phyloP scores from a whole-genome alignment of 2,329 filamentous ascomycete species.

The Sclerotinia trifoliorum region DNA sequence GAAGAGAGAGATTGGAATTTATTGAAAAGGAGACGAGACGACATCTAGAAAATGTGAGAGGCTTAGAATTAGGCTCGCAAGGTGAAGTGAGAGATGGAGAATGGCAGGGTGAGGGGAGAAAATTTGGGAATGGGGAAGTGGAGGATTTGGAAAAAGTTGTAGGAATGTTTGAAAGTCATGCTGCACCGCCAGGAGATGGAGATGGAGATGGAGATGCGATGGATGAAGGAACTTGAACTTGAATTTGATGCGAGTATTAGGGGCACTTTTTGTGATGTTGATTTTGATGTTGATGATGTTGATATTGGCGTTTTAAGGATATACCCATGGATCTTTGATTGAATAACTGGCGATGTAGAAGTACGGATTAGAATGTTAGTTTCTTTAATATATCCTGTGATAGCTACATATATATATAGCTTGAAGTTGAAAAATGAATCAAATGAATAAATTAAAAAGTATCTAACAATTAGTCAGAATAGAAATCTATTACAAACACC shows the following conservation, averaged over 20 bases:
- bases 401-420: not conserved
- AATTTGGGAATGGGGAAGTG: constrained; percentile 53
- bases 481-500: too few relatives aligned
- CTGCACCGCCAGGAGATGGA: constrained; percentile 20
- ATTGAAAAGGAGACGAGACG: constrained; percentile 76
- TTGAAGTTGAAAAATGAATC: not conserved
- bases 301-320: constrained; percentile 22
- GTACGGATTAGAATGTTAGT: not conserved
- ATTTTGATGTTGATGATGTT: not conserved
- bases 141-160: constrained; percentile 56
- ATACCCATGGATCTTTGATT: constrained; percentile 9
- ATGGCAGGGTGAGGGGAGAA: constrained; percentile 57
- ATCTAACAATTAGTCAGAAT: not conserved
- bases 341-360: not conserved
- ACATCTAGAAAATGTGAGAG: constrained; percentile 69
- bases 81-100: constrained; percentile 65
- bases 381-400: not conserved
- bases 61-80: constrained; percentile 61
- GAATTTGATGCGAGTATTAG: not conserved
- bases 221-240: constrained; percentile 28
- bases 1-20: constrained; percentile 73
- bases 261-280: not conserved
- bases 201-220: constrained; percentile 33
- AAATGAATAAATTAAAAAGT: too few relatives aligned
- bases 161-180: constrained; percentile 43